Evolutionary conservation across 495 filamentous ascomycete genomes (phyloP), one percentile per base, ranked within the genome.

Genomic region (Penicillium cosmopolitanum): DNA sequence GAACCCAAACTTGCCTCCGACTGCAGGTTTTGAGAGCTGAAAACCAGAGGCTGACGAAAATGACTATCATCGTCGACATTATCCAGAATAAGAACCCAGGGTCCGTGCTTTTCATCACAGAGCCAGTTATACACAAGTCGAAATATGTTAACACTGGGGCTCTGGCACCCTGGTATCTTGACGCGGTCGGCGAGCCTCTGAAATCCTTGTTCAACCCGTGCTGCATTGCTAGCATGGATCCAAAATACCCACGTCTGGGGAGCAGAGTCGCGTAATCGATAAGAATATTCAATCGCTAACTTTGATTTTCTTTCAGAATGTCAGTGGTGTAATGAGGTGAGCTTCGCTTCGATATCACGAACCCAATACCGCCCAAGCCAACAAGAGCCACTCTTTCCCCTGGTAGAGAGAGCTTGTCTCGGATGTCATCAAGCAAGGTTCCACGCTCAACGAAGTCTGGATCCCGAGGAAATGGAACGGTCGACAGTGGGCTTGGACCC

Each of bases 201-300:
- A 61, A 65, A 77, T 52, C 73, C 60, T 51, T 81, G 58, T 62
- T 77, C 68, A 21, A 81, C 76, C 5, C 77, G 70, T 4, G 67
- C 65, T 1, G 52, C 44, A 42, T 64, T 78, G 43, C 75, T 75
- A 1, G 76, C 75, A 62, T 79, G 74, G 3, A 84, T 58, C 81
- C 83, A 85, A 62, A 85, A 80, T 5, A 83, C 73, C 72, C 71
- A 81, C 19, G 72, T 81, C 15, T 69, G 50, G 2, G 74, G 77
- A 12, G 64, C 76, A 42, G 78, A 55, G 0, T 19, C 5, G 58
- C 67, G 69, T 10, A 62, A 55, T 55, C 56, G 66, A 57, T 80
- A 78, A 23, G 57, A 47, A 50, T 76, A 71, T 65, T 80, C 69
- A 50, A 79, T 74, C n/a, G 75, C 75, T 35, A 78, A 63, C 44